These are phyloP conservation scores for Letharia columbiana DNA, from an alignment of 495 filamentous ascomycete genomes.

Conservation along the genomic window DNA sequence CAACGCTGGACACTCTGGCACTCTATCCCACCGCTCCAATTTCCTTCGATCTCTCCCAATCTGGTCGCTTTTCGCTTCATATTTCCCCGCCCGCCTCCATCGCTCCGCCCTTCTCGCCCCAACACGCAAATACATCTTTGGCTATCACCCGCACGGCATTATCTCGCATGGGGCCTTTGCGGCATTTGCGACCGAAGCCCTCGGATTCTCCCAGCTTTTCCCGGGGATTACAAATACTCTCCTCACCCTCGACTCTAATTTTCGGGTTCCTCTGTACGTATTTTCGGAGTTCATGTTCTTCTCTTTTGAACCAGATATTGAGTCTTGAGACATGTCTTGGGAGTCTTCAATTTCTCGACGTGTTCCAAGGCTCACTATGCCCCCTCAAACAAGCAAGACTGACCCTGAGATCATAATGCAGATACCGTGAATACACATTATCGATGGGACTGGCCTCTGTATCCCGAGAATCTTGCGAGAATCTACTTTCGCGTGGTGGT, in stretches of 20 bases:
- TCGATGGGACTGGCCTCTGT: constrained; percentile 80
- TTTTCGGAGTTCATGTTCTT: background rate
- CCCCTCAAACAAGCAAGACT: background rate
- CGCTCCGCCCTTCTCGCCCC: constrained; percentile 66
- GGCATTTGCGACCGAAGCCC: constrained; percentile 81
- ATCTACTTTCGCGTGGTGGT: constrained; percentile 70
- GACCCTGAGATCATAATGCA: background rate
- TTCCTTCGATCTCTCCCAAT: constrained; percentile 63
- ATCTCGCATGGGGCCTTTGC: constrained; percentile 93
- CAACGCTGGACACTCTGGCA: constrained; percentile 62
- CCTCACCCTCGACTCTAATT: constrained; percentile 84
- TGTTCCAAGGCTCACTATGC: background rate
- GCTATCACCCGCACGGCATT: constrained; percentile 95
- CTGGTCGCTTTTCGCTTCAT: constrained; percentile 85
- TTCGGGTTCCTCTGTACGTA: constrained; percentile 71
- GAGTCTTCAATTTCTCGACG: background rate
- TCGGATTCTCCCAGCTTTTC: constrained; percentile 82
- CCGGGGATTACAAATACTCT: constrained; percentile 92
- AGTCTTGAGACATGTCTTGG: background rate
- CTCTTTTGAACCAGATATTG: background rate
- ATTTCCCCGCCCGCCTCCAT: constrained; percentile 85
- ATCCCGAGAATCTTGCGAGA: constrained; percentile 82
- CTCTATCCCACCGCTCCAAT: constrained; percentile 61
- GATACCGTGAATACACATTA: constrained; percentile 76
- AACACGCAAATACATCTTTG: constrained; percentile 92